A percentile compares a stretch with the other conserved stretches of the same genome.
These are phyloP conservation scores for Metarhizium rileyi DNA, from an alignment of 2,329 filamentous ascomycete species.

Conservation along the genomic window DNA sequence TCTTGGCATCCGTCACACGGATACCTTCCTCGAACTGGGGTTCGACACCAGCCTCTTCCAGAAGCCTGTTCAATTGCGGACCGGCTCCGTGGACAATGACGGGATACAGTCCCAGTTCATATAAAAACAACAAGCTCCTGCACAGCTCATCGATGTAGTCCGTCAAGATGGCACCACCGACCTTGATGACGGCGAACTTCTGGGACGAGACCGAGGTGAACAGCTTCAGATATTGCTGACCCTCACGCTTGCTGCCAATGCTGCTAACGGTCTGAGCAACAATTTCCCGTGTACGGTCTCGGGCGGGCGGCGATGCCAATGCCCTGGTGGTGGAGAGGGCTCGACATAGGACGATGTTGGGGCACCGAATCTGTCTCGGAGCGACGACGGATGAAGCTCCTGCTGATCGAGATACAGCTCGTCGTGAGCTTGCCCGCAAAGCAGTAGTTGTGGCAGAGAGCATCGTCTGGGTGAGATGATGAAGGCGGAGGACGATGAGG, in stretches of 20 bases:
- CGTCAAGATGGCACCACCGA: constrained; percentile 89
- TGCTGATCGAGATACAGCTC: background rate
- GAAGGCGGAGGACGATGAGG: background rate
- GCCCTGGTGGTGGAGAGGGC: background rate
- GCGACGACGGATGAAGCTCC: background rate
- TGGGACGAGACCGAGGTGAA: constrained; percentile 95
- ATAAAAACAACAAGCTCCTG: constrained; percentile 79
- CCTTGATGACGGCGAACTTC: constrained; percentile 97
- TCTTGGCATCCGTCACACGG: constrained; percentile 90
- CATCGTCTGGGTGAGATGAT: background rate
- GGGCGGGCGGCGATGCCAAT: background rate
- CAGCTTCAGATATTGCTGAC: constrained; percentile 94
- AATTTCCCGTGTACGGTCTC: constrained; percentile 25
- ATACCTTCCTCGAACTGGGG: constrained; percentile 96
- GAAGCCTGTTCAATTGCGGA: constrained; percentile 84
- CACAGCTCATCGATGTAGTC: constrained; percentile 90
- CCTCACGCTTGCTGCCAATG: constrained; percentile 91
- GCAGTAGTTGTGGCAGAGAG: constrained; percentile 1
- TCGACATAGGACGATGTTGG: background rate
- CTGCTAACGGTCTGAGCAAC: constrained; percentile 64
- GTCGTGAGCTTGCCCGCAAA: constrained; percentile 1
- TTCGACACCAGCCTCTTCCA: constrained; percentile 85
- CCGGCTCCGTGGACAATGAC: constrained; percentile 94
- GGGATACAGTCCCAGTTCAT: constrained; percentile 89
- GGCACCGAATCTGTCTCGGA: background rate